A percentile compares a stretch with the other conserved stretches of the same genome.
Conservation (phyloP, 2,329 filamentous ascomycete species). For the Fusarium sambucinum region DNA sequence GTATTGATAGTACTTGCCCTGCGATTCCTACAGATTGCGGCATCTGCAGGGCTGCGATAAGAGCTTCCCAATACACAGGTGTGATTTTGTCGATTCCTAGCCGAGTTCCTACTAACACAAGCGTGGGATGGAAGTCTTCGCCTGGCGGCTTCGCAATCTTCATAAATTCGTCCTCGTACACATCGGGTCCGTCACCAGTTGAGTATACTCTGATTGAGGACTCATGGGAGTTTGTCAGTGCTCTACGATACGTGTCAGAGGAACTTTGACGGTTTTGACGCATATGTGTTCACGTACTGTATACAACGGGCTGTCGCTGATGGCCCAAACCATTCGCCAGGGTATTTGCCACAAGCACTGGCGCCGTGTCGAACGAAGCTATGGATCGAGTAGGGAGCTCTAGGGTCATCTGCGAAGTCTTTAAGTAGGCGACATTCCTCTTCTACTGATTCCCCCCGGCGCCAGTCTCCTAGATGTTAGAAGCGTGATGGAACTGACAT, state of each 20-base stretch:
- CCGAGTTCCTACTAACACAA: constrained; percentile 89
- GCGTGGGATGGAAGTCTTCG: constrained; percentile 79
- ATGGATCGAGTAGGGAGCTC: constrained; percentile 93
- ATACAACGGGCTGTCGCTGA: constrained; percentile 95
- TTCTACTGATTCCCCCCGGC: constrained; percentile 67
- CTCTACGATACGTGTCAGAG: constrained; percentile 62
- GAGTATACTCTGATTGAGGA: constrained; percentile 83
- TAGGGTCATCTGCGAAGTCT: constrained; percentile 87
- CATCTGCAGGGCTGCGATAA: constrained; percentile 86
- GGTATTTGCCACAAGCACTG: constrained; percentile 88
- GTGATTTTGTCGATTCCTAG: constrained; percentile 95
- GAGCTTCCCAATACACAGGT: constrained; percentile 93
- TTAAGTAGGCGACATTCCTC: constrained; percentile 80
- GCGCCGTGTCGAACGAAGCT: constrained; percentile 92
- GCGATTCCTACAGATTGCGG: constrained; percentile 96
- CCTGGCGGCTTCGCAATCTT: constrained; percentile 77
- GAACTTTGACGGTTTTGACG: neutral
- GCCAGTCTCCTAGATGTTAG: constrained; percentile 71
- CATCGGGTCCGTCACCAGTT: constrained; percentile 88
- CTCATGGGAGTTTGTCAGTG: constrained; percentile 76
- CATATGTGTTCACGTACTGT: constrained; percentile 71
- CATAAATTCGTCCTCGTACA: constrained; percentile 91
- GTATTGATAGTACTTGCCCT: constrained; percentile 69
- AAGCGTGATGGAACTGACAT: neutral
- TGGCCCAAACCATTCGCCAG: constrained; percentile 99